Evolutionary conservation across 2,329 filamentous ascomycete genomes (phyloP), one percentile per base, ranked within the genome.

Genomic region (Ceratocystis diversiconidia): DNA sequence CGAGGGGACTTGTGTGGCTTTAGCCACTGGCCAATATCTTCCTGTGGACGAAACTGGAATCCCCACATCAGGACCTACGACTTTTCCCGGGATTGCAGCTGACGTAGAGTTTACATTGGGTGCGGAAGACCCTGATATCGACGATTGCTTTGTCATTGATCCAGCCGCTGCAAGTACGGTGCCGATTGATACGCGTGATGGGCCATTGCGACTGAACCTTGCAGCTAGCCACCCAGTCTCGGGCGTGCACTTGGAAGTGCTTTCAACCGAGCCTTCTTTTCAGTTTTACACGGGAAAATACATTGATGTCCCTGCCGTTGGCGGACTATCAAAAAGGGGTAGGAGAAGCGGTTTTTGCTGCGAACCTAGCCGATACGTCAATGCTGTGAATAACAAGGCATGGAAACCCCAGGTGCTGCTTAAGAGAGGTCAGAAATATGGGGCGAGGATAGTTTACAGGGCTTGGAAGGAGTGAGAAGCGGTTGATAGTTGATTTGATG

Each of bases 221-320:
- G 78, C 82, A 28, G 88, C 94, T 67, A 82, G 82, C 74, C 90
- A 96, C 74, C 84, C 90, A 5, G 79, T 79, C 62, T 87, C 85
- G 32, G 84, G 85, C 69, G 80, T 96, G 70, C 87, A 95, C 73
- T 84, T 97, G 62, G 89, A 96, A 75, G 87, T 96, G 5, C 79
- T 85, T 72, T 94, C 89, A 78, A 97, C 92, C 0, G 92, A 97
- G 79, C 94, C 94, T 0, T 89, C 90, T 0, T 97, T 96, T 80
- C 92, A 97, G 75, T 95, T 96, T 77, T 97, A 97, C 77, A 95
- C 91, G 0, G 94, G 92, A 69, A 87, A 89, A 72, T 87, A 85
- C 72, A 91, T 95, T 69, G 78, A 94, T 71, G 87, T 95, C 12
- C 87, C 89, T 0, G 86, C 78, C 36, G 79, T 85, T 2, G 80